Conservation (phyloP, 352 stramenopile species). For the Pythium graminicola region DNA sequence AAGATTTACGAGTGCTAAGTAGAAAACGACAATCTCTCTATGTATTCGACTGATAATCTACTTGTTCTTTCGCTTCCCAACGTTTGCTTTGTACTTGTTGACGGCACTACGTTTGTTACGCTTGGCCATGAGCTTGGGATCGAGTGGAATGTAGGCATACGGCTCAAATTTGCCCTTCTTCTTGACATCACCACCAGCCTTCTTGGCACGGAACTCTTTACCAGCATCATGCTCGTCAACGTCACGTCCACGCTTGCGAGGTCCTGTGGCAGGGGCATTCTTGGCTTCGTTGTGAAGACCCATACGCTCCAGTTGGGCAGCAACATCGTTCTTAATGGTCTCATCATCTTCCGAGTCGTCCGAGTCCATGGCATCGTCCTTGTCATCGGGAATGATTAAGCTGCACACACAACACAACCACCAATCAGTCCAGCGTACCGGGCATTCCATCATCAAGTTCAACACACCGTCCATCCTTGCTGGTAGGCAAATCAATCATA, state of each 20-base stretch:
- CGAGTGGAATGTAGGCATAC: constrained; percentile 96
- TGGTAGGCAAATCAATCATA: constrained; percentile 85
- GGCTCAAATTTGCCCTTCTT: constrained; percentile 97
- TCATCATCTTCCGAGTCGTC: constrained; percentile 69
- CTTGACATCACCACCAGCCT: constrained; percentile 94
- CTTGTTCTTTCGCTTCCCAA: constrained; percentile 67
- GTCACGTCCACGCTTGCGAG: constrained; percentile 59
- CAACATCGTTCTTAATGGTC: constrained; percentile 77
- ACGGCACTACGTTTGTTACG: constrained; percentile 81
- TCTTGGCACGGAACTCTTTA: constrained; percentile 93
- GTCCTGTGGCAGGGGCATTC: constrained; percentile 11
- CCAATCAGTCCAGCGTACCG: no score
- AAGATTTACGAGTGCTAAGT: constrained; percentile 33
- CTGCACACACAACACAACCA: constrained; percentile 21
- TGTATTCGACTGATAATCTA: constrained; percentile 5
- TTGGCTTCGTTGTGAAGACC: constrained; percentile 48
- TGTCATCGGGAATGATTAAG: constrained; percentile 72
- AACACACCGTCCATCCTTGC: constrained; percentile 86
- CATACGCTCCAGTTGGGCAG: constrained; percentile 76
- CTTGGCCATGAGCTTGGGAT: constrained; percentile 92
- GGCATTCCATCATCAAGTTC: no score
- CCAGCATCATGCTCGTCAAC: constrained; percentile 51
- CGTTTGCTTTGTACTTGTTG: constrained; percentile 64
- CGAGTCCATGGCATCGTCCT: constrained; percentile 46
- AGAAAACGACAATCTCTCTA: neutral